These are phyloP conservation scores for Gardenia jasminoides DNA, from an alignment of 257 asterid species.

Conservation along the genomic window DNA sequence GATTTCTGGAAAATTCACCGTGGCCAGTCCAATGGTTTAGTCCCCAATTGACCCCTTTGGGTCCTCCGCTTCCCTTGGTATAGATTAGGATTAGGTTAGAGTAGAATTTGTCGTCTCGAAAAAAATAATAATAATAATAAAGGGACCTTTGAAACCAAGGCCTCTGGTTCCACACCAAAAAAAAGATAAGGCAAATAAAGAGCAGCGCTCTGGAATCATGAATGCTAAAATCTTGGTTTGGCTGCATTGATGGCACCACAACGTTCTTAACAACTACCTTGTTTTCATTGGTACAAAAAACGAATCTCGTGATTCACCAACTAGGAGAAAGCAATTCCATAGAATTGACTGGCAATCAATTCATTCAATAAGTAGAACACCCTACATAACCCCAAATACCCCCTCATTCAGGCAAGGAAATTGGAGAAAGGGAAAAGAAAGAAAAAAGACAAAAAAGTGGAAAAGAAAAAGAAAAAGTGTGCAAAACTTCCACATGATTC, in stretches of 20 bases:
- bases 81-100: too few species aligned
- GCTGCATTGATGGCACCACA: background rate
- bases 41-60: too few species aligned
- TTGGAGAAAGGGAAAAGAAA: background rate
- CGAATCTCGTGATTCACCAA: background rate
- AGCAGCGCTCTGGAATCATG: background rate
- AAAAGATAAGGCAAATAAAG: background rate
- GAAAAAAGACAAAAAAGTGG: background rate
- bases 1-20: too few species aligned
- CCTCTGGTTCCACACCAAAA: background rate
- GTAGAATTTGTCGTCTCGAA: too few species aligned
- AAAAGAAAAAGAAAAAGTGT: background rate
- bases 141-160: background rate
- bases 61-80: too few species aligned
- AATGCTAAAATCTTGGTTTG: background rate
- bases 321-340: background rate
- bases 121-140: too few species aligned
- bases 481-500: background rate
- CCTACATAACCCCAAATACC: background rate
- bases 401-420: background rate
- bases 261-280: background rate
- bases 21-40: too few species aligned
- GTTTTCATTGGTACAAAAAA: background rate
- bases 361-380: background rate
- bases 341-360: background rate